Evolutionary conservation across 257 asterid species (phyloP), one percentile per base, ranked within the genome.

Genomic region (Scutellaria galericulata): DNA sequence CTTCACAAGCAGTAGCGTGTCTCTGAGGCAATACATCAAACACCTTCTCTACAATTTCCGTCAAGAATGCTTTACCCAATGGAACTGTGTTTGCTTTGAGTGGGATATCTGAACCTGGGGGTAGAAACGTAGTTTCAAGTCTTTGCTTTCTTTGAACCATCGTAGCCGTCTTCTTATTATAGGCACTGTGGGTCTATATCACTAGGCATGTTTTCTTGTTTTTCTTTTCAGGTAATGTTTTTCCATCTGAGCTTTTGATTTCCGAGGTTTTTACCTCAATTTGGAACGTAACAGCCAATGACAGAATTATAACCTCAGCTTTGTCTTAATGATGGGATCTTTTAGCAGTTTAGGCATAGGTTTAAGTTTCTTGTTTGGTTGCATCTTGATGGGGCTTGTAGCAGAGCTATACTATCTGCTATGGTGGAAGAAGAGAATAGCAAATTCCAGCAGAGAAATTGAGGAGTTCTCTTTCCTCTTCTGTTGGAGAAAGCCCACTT

Each of bases 271-370:
- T 70, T 41, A 20, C 24, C n/a, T 13, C 22, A 53, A 67, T 44
- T 44, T 18, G 0, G 4, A 24, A 47, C 24, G n/a, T 44, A 46
- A 37, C 42, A 39, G 31, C 66, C 18, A 53, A 80, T 77, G 87
- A 52, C 72, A 76, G 73, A 60, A 10, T 65, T 50, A 52, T 62
- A 66, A 55, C 3, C 13, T 57, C 63, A 13, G 50, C 47, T 66
- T 70, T 14, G 3, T 57, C 18, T 12, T 2, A 73, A 75, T 84
- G 55, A 91, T 87, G 96, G 89, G 86, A 73, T 89, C 95, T 88
- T 86, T 91, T 31, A 87, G 97, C 66, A 91, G 95, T 65, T 77
- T 94, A 74, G 90, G 93, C 1, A 88, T 94, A 70, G 97, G 89
- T 42, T 82, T 94, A 82, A 89, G 96, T 54, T 79, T 87, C 66